These are phyloP conservation scores for Eucalyptus cloeziana DNA, from an alignment of 345 rosid genomes.

Conservation along the genomic window DNA sequence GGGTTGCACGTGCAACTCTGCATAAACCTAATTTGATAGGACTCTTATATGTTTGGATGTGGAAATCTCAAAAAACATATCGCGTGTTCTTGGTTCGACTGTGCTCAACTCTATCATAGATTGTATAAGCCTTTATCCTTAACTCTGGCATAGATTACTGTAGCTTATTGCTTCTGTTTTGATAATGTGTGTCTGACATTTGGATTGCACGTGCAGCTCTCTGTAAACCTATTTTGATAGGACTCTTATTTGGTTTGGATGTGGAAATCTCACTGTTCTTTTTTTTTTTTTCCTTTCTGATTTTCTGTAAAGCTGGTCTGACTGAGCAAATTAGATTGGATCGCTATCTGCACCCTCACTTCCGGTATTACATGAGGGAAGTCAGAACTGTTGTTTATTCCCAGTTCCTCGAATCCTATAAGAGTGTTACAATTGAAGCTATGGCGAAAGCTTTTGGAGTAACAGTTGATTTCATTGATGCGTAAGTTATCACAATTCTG, in stretches of 20 bases:
- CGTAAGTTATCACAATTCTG: constrained; percentile 38
- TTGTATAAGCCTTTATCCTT: neutral
- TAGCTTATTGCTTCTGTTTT: neutral
- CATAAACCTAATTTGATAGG: neutral
- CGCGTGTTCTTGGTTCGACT: neutral
- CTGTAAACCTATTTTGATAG: neutral
- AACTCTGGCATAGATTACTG: neutral
- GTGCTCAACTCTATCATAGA: neutral
- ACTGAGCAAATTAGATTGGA: constrained; percentile 84
- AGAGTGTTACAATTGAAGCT: constrained; percentile 93
- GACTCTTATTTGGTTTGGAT: neutral
- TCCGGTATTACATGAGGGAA: constrained; percentile 98
- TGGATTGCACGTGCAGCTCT: neutral
- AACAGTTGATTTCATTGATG: constrained; percentile 77
- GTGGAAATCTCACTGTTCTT: neutral
- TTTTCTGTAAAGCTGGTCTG: constrained; percentile 26
- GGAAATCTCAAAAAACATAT: neutral
- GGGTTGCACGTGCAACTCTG: neutral
- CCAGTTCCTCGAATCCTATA: constrained; percentile 91
- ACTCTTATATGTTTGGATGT: neutral
- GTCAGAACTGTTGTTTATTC: constrained; percentile 89
- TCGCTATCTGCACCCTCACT: constrained; percentile 84
- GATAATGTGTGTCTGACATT: neutral
- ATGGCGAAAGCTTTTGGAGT: constrained; percentile 99
- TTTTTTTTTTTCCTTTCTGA: neutral